Evolutionary conservation across 441 rosid species (phyloP).

Genomic region (Hura crepitans): DNA sequence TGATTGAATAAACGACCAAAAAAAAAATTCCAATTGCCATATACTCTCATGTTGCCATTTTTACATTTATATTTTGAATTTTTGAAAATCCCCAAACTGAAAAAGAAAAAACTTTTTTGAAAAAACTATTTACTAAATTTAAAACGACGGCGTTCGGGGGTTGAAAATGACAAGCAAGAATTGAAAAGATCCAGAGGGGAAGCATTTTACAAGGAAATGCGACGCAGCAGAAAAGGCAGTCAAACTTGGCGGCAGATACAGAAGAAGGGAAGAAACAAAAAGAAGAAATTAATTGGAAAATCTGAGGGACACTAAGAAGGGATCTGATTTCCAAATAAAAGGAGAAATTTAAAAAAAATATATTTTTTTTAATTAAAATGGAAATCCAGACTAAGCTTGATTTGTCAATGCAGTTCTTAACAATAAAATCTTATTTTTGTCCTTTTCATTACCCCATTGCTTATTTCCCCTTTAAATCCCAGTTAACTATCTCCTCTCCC

Average conservation of each 20-base stretch:
- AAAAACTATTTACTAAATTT: no score
- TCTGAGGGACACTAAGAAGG: not conserved
- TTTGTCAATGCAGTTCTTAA: not conserved
- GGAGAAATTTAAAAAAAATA: not conserved
- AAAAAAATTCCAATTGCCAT: not conserved
- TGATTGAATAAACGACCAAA: no score
- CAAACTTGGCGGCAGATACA: constrained; percentile 21
- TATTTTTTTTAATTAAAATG: not conserved
- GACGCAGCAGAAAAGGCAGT: not conserved
- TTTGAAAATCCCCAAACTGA: not conserved
- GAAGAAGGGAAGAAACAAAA: not conserved
- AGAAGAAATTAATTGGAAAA: not conserved
- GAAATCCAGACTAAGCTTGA: not conserved
- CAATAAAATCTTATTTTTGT: constrained; percentile 9
- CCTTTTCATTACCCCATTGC: not conserved
- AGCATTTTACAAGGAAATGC: not conserved
- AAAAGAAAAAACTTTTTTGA: no score
- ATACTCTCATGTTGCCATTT: not conserved
- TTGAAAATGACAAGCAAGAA: not conserved
- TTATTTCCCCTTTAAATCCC: not conserved
- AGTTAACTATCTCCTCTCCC: not conserved
- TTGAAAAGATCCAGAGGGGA: not conserved
- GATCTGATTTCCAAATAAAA: constrained; percentile 16
- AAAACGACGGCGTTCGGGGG: not conserved
- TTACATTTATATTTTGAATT: not conserved